A percentile compares a stretch with the other conserved stretches of the same genome.
Conservation (phyloP, 78 protist genomes). For the Dictyostelium purpureum region DNA sequence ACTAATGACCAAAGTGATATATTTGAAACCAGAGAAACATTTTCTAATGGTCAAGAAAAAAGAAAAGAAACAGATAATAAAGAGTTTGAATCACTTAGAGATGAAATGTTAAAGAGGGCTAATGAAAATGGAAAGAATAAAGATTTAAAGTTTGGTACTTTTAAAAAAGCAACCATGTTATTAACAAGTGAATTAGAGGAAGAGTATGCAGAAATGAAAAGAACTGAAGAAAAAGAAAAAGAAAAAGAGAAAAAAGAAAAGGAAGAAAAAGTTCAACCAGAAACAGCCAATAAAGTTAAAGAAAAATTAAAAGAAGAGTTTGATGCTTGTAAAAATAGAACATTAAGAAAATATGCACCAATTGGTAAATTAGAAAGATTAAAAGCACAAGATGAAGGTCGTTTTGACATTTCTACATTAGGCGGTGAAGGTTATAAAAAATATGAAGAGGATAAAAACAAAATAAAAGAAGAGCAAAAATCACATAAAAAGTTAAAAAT, state of each 20-base stretch:
- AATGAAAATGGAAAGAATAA: neutral
- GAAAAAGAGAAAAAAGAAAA: neutral
- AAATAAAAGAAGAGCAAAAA: neutral
- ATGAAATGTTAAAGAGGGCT: neutral
- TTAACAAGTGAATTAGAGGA: neutral
- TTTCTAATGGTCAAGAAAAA: neutral
- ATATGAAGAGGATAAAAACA: neutral
- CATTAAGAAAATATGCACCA: slow-evolving; percentile 61
- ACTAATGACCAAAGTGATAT: slow-evolving; percentile 2
- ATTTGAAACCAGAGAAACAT: slow-evolving; percentile 19
- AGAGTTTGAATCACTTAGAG: neutral
- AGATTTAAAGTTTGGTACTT: neutral
- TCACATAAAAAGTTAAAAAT: neutral
- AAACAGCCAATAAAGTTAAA: no score
- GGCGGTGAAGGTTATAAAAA: neutral
- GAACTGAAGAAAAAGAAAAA: neutral
- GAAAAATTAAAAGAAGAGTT: neutral
- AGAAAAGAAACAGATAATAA: neutral
- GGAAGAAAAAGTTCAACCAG: neutral
- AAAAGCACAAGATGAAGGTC: slow-evolving; percentile 37
- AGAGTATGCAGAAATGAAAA: neutral
- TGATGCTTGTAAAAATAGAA: slow-evolving; percentile 55
- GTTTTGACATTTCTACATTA: neutral
- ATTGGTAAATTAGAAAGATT: slow-evolving; percentile 67
- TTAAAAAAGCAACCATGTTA: neutral